Evolutionary conservation across 2,329 filamentous ascomycete species (phyloP).

Genomic region (Phoma sp.): DNA sequence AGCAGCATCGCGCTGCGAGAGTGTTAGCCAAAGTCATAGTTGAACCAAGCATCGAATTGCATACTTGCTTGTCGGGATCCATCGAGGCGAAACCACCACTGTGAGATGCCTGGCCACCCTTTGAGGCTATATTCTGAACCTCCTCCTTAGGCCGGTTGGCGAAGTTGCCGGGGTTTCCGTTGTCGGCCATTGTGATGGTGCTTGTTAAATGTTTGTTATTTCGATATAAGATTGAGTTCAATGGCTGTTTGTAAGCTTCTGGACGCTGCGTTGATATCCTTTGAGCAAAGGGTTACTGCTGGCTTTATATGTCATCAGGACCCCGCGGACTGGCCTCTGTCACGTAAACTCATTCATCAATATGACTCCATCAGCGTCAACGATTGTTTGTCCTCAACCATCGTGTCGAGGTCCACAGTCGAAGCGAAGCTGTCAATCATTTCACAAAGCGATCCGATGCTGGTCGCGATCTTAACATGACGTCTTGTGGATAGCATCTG

Average conservation of each 20-base stretch:
- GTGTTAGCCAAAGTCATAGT: background rate
- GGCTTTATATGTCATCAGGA: background rate
- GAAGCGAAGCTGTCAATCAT: no score
- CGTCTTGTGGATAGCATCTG: background rate
- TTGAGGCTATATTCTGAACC: constrained; percentile 54
- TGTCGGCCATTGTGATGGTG: constrained; percentile 34
- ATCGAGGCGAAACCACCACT: constrained; percentile 48
- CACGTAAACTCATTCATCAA: background rate
- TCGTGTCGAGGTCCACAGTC: no score
- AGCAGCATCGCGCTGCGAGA: constrained; percentile 56
- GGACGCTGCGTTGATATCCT: background rate
- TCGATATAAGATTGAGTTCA: no score
- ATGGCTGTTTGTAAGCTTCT: background rate
- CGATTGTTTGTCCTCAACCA: background rate
- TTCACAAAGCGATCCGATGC: background rate
- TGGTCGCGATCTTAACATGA: constrained; percentile 4
- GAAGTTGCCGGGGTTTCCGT: constrained; percentile 60
- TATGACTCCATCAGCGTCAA: background rate
- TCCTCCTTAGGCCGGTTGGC: constrained; percentile 59
- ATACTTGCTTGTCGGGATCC: constrained; percentile 41
- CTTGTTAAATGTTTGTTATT: no score
- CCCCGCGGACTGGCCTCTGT: background rate
- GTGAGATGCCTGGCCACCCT: constrained; percentile 52
- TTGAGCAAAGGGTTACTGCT: background rate
- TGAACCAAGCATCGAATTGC: background rate